phyloP scores from a whole-genome alignment of 257 asterid genomes.

The Misopates orontium region DNA sequence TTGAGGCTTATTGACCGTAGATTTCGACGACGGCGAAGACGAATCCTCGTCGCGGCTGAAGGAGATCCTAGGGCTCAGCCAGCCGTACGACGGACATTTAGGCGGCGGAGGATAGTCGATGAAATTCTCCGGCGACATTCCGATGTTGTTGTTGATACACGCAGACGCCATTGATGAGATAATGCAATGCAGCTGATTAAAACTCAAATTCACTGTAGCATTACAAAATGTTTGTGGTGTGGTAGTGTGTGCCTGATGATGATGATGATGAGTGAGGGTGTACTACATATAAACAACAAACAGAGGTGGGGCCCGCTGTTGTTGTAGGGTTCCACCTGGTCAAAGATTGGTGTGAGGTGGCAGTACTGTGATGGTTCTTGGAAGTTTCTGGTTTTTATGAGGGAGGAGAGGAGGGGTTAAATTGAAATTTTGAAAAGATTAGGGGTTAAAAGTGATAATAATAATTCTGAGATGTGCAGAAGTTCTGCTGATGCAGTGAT shows the following conservation, averaged over 20 bases:
- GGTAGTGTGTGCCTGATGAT: too few species aligned
- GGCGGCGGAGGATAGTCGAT: constrained; percentile 46
- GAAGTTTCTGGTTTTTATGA: constrained; percentile 28
- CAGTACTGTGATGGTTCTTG: constrained; percentile 36
- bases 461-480: background rate
- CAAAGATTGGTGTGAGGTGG: constrained; percentile 41
- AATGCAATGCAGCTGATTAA: too few species aligned
- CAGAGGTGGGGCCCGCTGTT: constrained; percentile 30
- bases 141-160: constrained; percentile 56
- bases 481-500: constrained; percentile 15
- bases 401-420: constrained; percentile 12
- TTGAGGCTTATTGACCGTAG: background rate
- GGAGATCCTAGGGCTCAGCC: constrained; percentile 59
- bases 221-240: too few species aligned
- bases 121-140: constrained; percentile 56
- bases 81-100: constrained; percentile 48
- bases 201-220: too few species aligned
- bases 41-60: constrained; percentile 39
- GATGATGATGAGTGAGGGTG: too few species aligned
- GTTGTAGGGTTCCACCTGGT: background rate
- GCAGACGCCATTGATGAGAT: constrained; percentile 69
- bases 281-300: constrained; percentile 19
- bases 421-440: constrained; percentile 8
- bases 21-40: constrained; percentile 21
- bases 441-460: constrained; percentile 10